Evolutionary conservation across 2,329 filamentous ascomycete genomes (phyloP).

Genomic region (Claviceps quebecensis): DNA sequence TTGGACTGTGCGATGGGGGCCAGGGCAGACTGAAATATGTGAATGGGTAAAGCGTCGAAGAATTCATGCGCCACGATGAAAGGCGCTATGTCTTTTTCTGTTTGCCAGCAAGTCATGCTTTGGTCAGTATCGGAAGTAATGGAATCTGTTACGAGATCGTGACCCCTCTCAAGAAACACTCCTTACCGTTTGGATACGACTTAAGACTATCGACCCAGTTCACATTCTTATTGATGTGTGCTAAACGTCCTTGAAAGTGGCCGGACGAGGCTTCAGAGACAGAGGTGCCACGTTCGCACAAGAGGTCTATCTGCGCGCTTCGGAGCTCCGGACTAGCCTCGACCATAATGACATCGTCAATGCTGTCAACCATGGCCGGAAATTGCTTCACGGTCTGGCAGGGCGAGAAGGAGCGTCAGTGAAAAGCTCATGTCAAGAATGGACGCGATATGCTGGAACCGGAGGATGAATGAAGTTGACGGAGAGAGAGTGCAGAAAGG

Average conservation of each 20-base stretch:
- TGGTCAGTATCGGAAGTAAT: neutral
- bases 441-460: neutral
- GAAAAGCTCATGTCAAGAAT: neutral
- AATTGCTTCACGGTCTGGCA: slow-evolving; percentile 70
- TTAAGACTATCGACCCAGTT: slow-evolving; percentile 85
- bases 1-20: slow-evolving; percentile 12
- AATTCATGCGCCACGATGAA: slow-evolving; percentile 97
- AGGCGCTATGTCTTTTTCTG: slow-evolving; percentile 57
- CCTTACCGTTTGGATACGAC: slow-evolving; percentile 56
- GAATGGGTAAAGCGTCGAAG: slow-evolving; percentile 94
- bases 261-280: slow-evolving; percentile 61
- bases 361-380: slow-evolving; percentile 56
- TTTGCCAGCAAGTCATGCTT: neutral
- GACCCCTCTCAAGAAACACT: neutral
- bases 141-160: too few relatives aligned
- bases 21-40: slow-evolving; percentile 71
- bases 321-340: slow-evolving; percentile 79
- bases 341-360: slow-evolving; percentile 85
- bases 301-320: slow-evolving; percentile 61
- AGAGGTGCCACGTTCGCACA: slow-evolving; percentile 58
- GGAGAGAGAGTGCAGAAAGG: neutral
- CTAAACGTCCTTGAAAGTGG: slow-evolving; percentile 59
- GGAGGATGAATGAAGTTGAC: neutral
- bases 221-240: slow-evolving; percentile 60
- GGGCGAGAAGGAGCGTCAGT: neutral